Percentiles rank a stretch among this genome's conserved stretches.
Conservation (phyloP, 345 rosid species). For the Gossypium anomalum region DNA sequence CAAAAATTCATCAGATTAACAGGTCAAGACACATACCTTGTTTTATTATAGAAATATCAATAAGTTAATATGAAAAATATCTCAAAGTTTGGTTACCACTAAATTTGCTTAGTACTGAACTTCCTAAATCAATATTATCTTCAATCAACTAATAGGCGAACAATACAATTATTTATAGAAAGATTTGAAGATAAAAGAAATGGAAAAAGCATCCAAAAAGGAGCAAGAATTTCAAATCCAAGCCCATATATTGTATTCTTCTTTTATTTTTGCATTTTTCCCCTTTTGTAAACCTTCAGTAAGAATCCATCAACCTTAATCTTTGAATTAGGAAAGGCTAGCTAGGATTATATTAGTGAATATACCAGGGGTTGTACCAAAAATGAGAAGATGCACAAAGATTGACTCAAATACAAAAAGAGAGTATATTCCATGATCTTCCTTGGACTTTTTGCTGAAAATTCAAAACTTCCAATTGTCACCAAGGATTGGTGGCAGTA, state of each 20-base stretch:
- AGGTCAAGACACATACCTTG: not conserved
- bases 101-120: not conserved
- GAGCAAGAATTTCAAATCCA: not conserved
- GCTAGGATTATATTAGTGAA: not conserved
- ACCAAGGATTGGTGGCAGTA: not conserved
- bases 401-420: not conserved
- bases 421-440: not conserved
- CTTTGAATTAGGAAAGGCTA: not conserved
- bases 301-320: not conserved
- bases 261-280: not conserved
- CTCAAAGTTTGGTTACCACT: not conserved
- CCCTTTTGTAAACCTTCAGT: not conserved
- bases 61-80: not conserved
- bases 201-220: not conserved
- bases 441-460: not conserved
- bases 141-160: not conserved
- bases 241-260: not conserved
- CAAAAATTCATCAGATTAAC: not conserved
- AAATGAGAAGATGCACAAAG: not conserved
- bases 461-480: not conserved
- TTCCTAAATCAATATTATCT: not conserved
- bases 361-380: not conserved
- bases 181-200: not conserved
- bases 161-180: not conserved
- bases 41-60: conserved; percentile 5